Conservation (phyloP, 805 yeast species). For the Lipomyces spencermartinsiae region DNA sequence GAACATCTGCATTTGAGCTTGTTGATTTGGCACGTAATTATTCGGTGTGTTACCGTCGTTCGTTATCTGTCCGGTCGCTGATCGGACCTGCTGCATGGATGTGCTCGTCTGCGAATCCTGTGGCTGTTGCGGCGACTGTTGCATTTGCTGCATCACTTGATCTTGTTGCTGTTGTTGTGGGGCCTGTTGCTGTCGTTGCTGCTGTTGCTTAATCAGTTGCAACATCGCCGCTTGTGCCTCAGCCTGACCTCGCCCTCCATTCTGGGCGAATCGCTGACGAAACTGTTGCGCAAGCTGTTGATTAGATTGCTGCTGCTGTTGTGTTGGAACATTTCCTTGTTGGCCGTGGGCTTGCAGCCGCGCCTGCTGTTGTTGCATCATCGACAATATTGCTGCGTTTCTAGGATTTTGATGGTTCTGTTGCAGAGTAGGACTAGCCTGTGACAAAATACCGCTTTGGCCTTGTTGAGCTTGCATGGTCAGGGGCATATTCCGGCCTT, state of each 20-base stretch:
- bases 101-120: slow-evolving; percentile 9
- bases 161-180: slow-evolving; percentile 20
- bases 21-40: slow-evolving; percentile 15
- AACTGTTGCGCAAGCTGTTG: slow-evolving; percentile 14
- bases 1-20: slow-evolving; percentile 12
- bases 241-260: slow-evolving; percentile 21
- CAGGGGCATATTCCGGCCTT: background rate
- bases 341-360: slow-evolving; percentile 4
- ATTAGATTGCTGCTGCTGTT: slow-evolving; percentile 17
- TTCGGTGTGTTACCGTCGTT: background rate
- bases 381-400: slow-evolving; percentile 18
- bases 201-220: slow-evolving; percentile 20
- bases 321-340: slow-evolving; percentile 15
- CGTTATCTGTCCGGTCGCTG: slow-evolving; percentile 1
- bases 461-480: background rate
- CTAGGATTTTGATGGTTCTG: slow-evolving; percentile 7
- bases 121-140: slow-evolving; percentile 18
- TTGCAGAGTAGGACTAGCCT: background rate
- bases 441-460: background rate
- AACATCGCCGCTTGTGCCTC: slow-evolving; percentile 31
- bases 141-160: slow-evolving; percentile 7
- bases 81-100: slow-evolving; percentile 2
- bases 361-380: slow-evolving; percentile 18
- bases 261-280: slow-evolving; percentile 19
- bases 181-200: slow-evolving; percentile 28